Percentiles rank a stretch among this genome's conserved stretches.
These are phyloP conservation scores for Lentinus tigrinus DNA, from an alignment of 768 basidiomycete genomes.

Conservation along the genomic window DNA sequence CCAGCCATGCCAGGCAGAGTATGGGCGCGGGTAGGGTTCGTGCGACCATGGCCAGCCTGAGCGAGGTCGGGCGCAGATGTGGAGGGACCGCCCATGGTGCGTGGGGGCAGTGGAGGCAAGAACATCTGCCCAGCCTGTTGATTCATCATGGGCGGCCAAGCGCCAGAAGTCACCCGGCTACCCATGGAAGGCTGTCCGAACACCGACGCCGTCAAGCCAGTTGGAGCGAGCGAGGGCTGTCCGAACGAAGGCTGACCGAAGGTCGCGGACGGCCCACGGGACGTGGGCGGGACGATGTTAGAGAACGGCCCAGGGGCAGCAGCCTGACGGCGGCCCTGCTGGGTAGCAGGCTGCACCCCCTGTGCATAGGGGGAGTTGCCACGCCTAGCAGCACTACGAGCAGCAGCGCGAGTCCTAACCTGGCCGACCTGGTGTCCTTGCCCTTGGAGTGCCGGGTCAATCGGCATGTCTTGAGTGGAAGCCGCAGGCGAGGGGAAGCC, in stretches of 20 bases:
- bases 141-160: not conserved
- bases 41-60: not conserved
- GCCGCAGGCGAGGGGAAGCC: not conserved
- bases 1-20: slow-evolving; percentile 4
- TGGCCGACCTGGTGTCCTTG: slow-evolving; percentile 38
- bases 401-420: slow-evolving; percentile 28
- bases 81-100: not conserved
- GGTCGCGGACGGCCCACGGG: not conserved
- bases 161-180: not conserved
- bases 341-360: not conserved
- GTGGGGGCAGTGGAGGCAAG: not conserved
- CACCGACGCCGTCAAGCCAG: slow-evolving; percentile 1
- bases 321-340: not conserved
- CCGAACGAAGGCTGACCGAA: slow-evolving; percentile 19
- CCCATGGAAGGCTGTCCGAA: not conserved
- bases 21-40: not conserved
- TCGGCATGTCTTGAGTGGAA: slow-evolving; percentile 31
- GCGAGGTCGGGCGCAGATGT: not conserved
- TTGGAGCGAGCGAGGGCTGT: slow-evolving; percentile 14
- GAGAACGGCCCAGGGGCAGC: not conserved
- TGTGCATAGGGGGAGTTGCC: slow-evolving; percentile 18
- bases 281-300: not conserved
- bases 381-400: slow-evolving; percentile 20
- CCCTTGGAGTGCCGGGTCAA: slow-evolving; percentile 36
- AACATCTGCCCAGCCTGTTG: not conserved